A percentile compares a stretch with the other conserved stretches of the same genome.
Conservation (phyloP, 371 early-diverging fungal species). For the Mucor ambiguus region DNA sequence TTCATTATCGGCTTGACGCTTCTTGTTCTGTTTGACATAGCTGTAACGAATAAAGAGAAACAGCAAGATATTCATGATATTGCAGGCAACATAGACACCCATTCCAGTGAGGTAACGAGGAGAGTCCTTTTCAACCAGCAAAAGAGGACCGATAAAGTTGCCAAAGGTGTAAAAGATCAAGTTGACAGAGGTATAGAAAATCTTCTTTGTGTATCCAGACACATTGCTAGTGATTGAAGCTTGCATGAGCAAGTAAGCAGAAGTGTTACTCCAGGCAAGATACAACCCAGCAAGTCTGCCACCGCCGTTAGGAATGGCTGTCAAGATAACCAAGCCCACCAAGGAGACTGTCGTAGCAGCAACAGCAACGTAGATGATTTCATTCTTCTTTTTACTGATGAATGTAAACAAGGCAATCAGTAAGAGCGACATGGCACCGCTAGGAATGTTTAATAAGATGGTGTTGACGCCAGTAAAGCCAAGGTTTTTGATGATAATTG, state of each 20-base stretch:
- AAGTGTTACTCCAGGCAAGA: constrained; percentile 1
- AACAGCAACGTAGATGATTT: constrained; percentile 15
- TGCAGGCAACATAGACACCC: constrained; percentile 25
- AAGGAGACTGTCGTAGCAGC: neutral
- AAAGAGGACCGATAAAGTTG: constrained; percentile 26
- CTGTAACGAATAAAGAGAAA: constrained; percentile 21
- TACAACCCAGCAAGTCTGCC: constrained; percentile 24
- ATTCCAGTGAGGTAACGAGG: constrained; percentile 40
- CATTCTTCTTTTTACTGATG: constrained; percentile 13
- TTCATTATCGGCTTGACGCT: constrained; percentile 13
- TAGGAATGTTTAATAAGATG: constrained; percentile 19
- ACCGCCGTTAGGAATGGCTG: constrained; percentile 11
- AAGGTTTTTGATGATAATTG: constrained; percentile 15
- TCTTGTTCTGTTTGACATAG: constrained; percentile 26
- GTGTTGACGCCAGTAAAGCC: constrained; percentile 14
- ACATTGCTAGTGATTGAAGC: constrained; percentile 21
- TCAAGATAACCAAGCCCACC: constrained; percentile 9
- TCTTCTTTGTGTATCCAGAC: constrained; percentile 34
- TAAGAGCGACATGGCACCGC: constrained; percentile 7
- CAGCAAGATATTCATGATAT: constrained; percentile 27
- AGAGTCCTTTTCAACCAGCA: constrained; percentile 16
- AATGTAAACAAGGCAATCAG: neutral
- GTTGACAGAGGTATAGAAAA: constrained; percentile 19
- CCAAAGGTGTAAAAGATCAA: constrained; percentile 27
- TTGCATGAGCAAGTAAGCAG: constrained; percentile 17